Evolutionary conservation across 208 protist species (phyloP), one percentile per base, ranked within the genome.

Genomic region (Leishmania guyanensis): DNA sequence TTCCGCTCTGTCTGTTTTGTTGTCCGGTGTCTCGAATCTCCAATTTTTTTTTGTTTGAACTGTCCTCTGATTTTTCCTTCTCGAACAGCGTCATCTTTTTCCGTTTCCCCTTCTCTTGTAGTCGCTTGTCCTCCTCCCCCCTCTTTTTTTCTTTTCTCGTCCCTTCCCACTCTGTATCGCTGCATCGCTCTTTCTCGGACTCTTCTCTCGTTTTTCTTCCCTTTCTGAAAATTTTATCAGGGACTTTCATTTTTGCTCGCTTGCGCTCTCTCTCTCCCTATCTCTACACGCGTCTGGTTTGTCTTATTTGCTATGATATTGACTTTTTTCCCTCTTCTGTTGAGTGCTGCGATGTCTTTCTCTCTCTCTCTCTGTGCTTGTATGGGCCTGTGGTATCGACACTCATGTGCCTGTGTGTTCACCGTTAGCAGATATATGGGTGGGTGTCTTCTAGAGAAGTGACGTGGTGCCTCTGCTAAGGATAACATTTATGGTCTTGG

Each of bases 301-400:
- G 75, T 82, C 48, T 79, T 81, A 54, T 56, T 75, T 70, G 68
- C 26, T 75, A 20, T 74, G 65, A 29, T 26, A 54, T 78, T 78
- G 26, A 70, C 14, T 69, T 50, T 20, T 69, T 81, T 79, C 75
- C 46, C 33, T 75, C 53, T 68, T 48, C 50, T 65, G 56, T 76
- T 80, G 10, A 14, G 33, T 72, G 14, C 62, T 68, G 51, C 29
- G 9, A 26, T 26, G 50, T 0, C 39, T 33, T 43, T 70, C 77
- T 16, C 60, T 22, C 77, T 16, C 58, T 54, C 46, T 39, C 62
- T 77, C 46, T 71, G 69, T 62, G 50, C 48, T 69, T 69, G 76
- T n/a, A 54, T 33, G 54, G 17, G 58, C 60, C 72, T 46, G 43
- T 46, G 43, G 58, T 58, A 60, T 22, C 46, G 54, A 36, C 36